Conservation (phyloP, 108 stramenopile species). For the Cylindrotheca fusiformis region DNA sequence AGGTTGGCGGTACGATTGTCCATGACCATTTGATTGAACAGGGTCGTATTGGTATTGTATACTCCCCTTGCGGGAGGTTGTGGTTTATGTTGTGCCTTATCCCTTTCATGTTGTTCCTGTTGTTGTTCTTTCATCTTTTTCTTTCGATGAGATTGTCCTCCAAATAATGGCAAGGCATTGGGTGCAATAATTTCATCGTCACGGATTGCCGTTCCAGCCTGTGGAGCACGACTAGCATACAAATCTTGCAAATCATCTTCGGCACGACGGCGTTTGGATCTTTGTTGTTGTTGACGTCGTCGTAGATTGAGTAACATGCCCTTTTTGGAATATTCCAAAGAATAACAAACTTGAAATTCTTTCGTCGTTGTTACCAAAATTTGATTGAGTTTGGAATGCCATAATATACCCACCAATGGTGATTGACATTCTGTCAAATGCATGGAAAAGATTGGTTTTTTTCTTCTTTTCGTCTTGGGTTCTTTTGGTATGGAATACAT, state of each 20-base stretch:
- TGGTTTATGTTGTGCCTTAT: constrained; percentile 51
- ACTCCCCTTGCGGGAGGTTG: constrained; percentile 75
- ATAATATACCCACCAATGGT: constrained; percentile 53
- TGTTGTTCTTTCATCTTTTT: constrained; percentile 53
- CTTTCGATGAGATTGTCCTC: constrained; percentile 24
- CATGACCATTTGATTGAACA: constrained; percentile 66
- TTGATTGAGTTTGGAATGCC: constrained; percentile 85
- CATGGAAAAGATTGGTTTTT: constrained; percentile 4
- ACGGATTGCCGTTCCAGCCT: constrained; percentile 55
- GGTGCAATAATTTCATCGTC: constrained; percentile 59
- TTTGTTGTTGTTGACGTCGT: constrained; percentile 31
- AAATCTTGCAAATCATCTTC: constrained; percentile 73
- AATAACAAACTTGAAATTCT: constrained; percentile 61
- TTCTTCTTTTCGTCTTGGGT: constrained; percentile 14
- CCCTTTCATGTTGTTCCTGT: constrained; percentile 56
- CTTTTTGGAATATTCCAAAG: constrained; percentile 53
- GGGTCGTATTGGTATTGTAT: constrained; percentile 45
- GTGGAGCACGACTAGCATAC: constrained; percentile 66
- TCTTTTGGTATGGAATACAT: constrained; percentile 17
- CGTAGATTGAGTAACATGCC: constrained; percentile 57
- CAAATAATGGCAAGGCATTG: constrained; percentile 71
- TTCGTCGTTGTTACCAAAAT: constrained; percentile 68
- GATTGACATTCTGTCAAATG: constrained; percentile 16
- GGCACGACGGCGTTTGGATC: constrained; percentile 19
- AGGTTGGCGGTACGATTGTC: constrained; percentile 49